Base-by-base conservation (phyloP, 2,329 filamentous ascomycete species). In the Nothophoma quercina region DNA sequence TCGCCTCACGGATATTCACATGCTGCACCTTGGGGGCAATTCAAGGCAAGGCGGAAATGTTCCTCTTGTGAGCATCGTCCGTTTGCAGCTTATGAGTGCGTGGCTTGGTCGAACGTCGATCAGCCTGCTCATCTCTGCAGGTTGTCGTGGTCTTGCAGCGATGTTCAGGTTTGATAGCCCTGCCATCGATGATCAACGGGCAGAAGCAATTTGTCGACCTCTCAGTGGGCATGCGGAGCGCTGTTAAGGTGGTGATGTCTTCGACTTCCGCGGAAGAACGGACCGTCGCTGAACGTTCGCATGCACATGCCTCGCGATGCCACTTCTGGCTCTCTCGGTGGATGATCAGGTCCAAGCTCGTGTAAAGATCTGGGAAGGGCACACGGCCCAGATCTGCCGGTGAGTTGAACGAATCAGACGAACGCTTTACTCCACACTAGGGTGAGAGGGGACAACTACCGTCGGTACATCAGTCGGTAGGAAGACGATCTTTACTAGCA, bases 1-100 rank as follows among this genome's bases (percentile, higher is more conserved):
- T 57, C 49, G 47, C 52, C 45, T 62, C 47, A 58, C 46, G 18
- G 29, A 36, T 40, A 45, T 49, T 43, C 47, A 29, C 45, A 51
- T 33, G 33, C 47, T 40, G 33, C 51, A 30, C 51, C 50, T 56
- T 47, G 51, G 49, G 50, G 42, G 44, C 21, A 33, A 30, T 34
- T 45, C 35, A 7, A 41, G 22, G 32, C 40, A 39, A 28, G n/a
- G 48, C 53, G 51, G 55, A 57, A 38, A 58, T 56, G 38, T 46
- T 55, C 47, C 51, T 55, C 30, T 35, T 34, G 30, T 22, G 36
- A 42, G 34, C 41, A 19, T 32, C 22, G 4, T 47, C 35, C 41
- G 40, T n/a, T 40, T 32, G 35, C 43, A 51, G 41, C 15, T 32
- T 33, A 34, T 53, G 53, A 46, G 59, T 56, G 54, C 56, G 56